Conservation (phyloP, 2,329 filamentous ascomycete genomes). For the Didymella sp. region DNA sequence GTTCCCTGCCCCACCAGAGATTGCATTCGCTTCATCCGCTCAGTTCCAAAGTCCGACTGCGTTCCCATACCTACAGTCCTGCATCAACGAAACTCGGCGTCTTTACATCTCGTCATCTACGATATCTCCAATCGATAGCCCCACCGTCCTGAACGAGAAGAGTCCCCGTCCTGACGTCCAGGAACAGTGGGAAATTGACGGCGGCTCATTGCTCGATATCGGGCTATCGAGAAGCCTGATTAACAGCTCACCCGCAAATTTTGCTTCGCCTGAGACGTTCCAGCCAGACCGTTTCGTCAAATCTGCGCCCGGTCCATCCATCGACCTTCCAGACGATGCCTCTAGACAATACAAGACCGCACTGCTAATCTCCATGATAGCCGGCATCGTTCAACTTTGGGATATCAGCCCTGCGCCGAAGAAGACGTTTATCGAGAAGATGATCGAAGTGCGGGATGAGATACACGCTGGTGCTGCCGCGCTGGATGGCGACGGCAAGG, state of each 20-base stretch:
- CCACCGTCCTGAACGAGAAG: constrained; percentile 33
- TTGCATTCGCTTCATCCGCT: constrained; percentile 30
- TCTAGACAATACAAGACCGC: constrained; percentile 32
- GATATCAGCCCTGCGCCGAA: constrained; percentile 44
- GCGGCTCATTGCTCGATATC: constrained; percentile 38
- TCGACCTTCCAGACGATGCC: constrained; percentile 22
- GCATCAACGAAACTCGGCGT: constrained; percentile 42
- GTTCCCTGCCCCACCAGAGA: constrained; percentile 46
- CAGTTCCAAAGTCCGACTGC: constrained; percentile 20
- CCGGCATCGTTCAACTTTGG: constrained; percentile 47
- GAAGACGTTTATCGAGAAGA: constrained; percentile 41
- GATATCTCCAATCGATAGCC: constrained; percentile 30
- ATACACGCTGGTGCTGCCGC: constrained; percentile 38
- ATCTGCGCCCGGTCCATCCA: constrained; percentile 23
- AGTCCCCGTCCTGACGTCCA: constrained; percentile 25
- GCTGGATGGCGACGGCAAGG: constrained; percentile 18
- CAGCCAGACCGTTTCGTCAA: constrained; percentile 39
- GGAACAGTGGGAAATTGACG: constrained; percentile 38
- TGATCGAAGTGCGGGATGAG: constrained; percentile 44
- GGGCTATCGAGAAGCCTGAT: constrained; percentile 41
- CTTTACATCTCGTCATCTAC: constrained; percentile 37
- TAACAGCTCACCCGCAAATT: constrained; percentile 38
- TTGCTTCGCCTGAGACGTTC: constrained; percentile 32
- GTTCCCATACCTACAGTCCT: constrained; percentile 40
- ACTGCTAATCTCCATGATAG: constrained; percentile 38